A percentile compares a stretch with the other conserved stretches of the same genome.
phyloP scores from a whole-genome alignment of 768 basidiomycete genomes.

The Pleurotus salmoneostramineus region DNA sequence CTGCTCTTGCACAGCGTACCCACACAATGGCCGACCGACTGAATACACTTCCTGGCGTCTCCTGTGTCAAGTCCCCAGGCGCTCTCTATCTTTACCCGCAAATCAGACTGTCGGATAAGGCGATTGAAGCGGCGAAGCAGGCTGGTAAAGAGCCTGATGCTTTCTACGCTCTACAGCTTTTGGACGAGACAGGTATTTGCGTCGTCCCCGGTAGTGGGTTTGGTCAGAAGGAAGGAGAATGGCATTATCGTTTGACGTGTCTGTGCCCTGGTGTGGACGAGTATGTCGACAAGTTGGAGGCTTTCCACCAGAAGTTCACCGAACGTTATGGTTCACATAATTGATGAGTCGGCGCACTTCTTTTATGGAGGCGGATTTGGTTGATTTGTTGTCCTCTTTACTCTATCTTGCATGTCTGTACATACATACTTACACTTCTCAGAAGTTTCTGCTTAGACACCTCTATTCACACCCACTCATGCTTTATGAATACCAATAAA shows the following conservation, averaged over 20 bases:
- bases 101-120: constrained; percentile 70
- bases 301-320: constrained; percentile 31
- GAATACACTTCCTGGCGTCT: constrained; percentile 80
- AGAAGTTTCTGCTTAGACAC: too few species aligned
- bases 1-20: constrained; percentile 67
- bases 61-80: constrained; percentile 86
- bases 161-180: constrained; percentile 79
- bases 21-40: constrained; percentile 74
- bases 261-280: constrained; percentile 93
- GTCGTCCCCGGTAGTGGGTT: constrained; percentile 94
- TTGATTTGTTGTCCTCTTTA: too few species aligned
- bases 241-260: constrained; percentile 91
- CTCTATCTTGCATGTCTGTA: too few species aligned
- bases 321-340: constrained; percentile 22
- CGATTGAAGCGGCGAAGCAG: constrained; percentile 65
- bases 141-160: constrained; percentile 82
- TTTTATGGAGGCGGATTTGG: background rate
- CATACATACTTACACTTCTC: too few species aligned
- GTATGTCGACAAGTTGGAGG: constrained; percentile 81
- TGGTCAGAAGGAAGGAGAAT: constrained; percentile 86
- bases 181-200: constrained; percentile 91
- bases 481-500: too few species aligned
- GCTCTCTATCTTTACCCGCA: constrained; percentile 92
- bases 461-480: too few species aligned
- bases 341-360: background rate